These are phyloP conservation scores for Didymella pinodella DNA, from an alignment of 2,329 filamentous ascomycete genomes.

Conservation along the genomic window DNA sequence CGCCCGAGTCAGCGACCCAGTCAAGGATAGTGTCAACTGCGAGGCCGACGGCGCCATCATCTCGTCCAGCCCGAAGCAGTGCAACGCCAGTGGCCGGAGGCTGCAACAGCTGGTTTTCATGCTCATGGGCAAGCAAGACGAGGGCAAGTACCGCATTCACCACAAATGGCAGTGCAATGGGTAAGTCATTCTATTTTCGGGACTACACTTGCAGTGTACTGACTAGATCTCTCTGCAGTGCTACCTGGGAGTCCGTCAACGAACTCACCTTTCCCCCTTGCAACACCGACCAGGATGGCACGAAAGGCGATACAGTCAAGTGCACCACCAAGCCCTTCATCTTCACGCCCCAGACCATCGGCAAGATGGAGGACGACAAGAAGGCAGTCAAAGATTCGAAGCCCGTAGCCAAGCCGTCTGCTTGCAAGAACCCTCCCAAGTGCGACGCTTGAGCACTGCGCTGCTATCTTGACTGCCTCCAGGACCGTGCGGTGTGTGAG, in stretches of 20 bases:
- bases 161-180: slow-evolving; percentile 42
- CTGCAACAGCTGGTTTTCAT: slow-evolving; percentile 34
- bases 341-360: slow-evolving; percentile 34
- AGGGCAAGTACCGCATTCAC: slow-evolving; percentile 36
- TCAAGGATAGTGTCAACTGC: slow-evolving; percentile 31
- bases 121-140: slow-evolving; percentile 27
- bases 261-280: slow-evolving; percentile 24
- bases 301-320: slow-evolving; percentile 7
- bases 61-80: slow-evolving; percentile 31
- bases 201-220: not conserved
- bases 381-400: slow-evolving; percentile 1
- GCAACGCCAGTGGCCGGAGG: slow-evolving; percentile 26
- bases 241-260: slow-evolving; percentile 34
- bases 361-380: slow-evolving; percentile 16
- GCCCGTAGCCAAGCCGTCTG: not conserved
- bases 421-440: not conserved
- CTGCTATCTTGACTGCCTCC: not conserved
- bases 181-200: slow-evolving; percentile 25
- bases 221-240: slow-evolving; percentile 14
- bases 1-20: slow-evolving; percentile 29
- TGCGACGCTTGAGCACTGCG: not conserved
- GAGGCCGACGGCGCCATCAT: slow-evolving; percentile 26
- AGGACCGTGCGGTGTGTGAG: not conserved
- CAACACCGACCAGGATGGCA: slow-evolving; percentile 9
- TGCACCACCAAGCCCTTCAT: slow-evolving; percentile 22